Evolutionary conservation across 2,329 filamentous ascomycete genomes (phyloP).

Genomic region (Xylaria sp.): DNA sequence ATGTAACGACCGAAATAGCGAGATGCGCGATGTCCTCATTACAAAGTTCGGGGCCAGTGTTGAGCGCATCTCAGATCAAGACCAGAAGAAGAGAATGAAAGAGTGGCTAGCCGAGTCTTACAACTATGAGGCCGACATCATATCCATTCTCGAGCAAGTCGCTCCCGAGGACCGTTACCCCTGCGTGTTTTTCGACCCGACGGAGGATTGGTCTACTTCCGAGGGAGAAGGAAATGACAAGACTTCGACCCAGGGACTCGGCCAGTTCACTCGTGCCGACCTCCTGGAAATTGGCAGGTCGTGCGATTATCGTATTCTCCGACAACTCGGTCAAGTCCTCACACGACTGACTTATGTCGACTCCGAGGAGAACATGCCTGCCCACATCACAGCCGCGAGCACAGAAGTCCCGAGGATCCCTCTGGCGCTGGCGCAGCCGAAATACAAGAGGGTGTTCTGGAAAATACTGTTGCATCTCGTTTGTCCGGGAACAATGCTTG

Average conservation of each 20-base stretch:
- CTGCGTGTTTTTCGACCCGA: slow-evolving; percentile 62
- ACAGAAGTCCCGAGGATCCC: slow-evolving; percentile 47
- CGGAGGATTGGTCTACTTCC: slow-evolving; percentile 49
- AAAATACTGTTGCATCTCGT: slow-evolving; percentile 43
- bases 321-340: slow-evolving; percentile 58
- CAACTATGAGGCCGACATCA: slow-evolving; percentile 51
- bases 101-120: not conserved
- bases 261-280: slow-evolving; percentile 55
- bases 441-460: not conserved
- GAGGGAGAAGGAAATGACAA: slow-evolving; percentile 23
- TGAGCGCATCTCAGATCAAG: not conserved
- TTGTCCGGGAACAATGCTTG: slow-evolving; percentile 59
- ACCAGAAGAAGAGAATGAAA: slow-evolving; percentile 41
- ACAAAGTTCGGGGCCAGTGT: not conserved
- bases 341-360: slow-evolving; percentile 58
- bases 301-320: slow-evolving; percentile 59
- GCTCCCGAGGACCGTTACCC: slow-evolving; percentile 55
- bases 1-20: slow-evolving; percentile 58
- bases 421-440: not conserved
- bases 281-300: slow-evolving; percentile 63
- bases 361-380: slow-evolving; percentile 54
- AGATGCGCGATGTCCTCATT: slow-evolving; percentile 46
- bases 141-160: slow-evolving; percentile 51
- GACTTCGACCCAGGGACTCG: slow-evolving; percentile 32
- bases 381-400: slow-evolving; percentile 52